Evolutionary conservation across 106 monocot genomes (phyloP), one percentile per base, ranked within the genome.

Genomic region (Platanthera zijinensis): DNA sequence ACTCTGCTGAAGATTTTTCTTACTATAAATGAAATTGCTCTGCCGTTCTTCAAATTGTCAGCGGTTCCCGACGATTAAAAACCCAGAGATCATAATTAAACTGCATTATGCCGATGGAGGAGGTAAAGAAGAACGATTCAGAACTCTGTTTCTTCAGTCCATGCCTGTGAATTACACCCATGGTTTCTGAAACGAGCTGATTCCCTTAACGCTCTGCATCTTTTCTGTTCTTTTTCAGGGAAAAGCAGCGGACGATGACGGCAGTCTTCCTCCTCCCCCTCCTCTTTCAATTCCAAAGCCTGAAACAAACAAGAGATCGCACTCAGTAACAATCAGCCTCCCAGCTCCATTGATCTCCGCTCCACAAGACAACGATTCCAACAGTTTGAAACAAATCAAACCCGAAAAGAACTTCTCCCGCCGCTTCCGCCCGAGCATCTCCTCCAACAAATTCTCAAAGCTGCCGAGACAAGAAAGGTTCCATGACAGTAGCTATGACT

Each of bases 401-500:
- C 8, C 8, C 21, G 1, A 7, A 1, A 61, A 9, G 1, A 61
- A 61, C 59, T 61, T 61, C 21, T 61, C 19, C 8, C 18, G 3
- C n/a, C 59, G 19, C 59, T 6, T 61, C 19, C 21, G 59, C 9
- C 7, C 21, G 7, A 61, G 59, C 21, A 21, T 61, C 18, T 18
- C 59, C 21, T 6, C 59, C n/a, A 61, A 2, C 5, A 61, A 21
- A 61, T 61, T 61, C 21, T 18, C 19, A 2, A 61, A 0, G 18
- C 21, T 18, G 59, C 59, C 9, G 6, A n/a, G 1, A 11, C 0
- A 3, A 8, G 59, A 61, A 61, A 51, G 71, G 1, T 15, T 13
- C 11, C 81, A 78, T 50, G 88, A 93, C 52, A 75, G 51, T 10
- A 52, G 90, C 10, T 88, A 84, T 47, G 90, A 93, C 75, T 54